phyloP scores from a whole-genome alignment of 805 yeast species.

The Candida orba region DNA sequence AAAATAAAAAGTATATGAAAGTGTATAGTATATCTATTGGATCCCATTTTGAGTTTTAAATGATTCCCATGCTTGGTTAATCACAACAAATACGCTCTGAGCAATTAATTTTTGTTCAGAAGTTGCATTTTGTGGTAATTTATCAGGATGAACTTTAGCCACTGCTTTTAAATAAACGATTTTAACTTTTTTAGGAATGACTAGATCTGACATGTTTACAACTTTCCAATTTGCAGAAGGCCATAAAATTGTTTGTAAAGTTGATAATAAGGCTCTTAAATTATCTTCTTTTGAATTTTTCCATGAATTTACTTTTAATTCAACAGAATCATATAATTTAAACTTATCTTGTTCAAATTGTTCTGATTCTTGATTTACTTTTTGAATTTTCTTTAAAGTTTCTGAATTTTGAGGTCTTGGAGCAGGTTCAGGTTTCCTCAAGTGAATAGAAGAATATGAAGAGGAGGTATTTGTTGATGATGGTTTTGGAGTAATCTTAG shows the following conservation, averaged over 20 bases:
- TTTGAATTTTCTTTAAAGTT: constrained; percentile 46
- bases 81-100: constrained; percentile 72
- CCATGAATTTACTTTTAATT: constrained; percentile 53
- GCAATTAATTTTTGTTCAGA: constrained; percentile 77
- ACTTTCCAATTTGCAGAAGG: constrained; percentile 60
- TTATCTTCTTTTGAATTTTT: constrained; percentile 71
- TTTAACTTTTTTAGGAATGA: constrained; percentile 85
- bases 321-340: constrained; percentile 56
- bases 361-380: constrained; percentile 38
- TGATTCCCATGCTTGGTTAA: constrained; percentile 86
- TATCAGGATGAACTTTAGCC: constrained; percentile 85
- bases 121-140: constrained; percentile 50
- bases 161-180: constrained; percentile 83
- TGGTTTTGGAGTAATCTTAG: constrained; percentile 28
- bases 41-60: constrained; percentile 57
- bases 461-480: constrained; percentile 17
- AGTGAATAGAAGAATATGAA: background rate
- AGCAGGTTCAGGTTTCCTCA: constrained; percentile 3
- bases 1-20: background rate
- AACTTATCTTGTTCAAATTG: constrained; percentile 51
- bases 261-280: constrained; percentile 65
- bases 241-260: constrained; percentile 63
- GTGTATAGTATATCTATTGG: constrained; percentile 13
- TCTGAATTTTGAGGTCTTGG: constrained; percentile 24
- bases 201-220: constrained; percentile 66